Conservation (phyloP, 495 filamentous ascomycete species). For the Aspergillus asperescens region DNA sequence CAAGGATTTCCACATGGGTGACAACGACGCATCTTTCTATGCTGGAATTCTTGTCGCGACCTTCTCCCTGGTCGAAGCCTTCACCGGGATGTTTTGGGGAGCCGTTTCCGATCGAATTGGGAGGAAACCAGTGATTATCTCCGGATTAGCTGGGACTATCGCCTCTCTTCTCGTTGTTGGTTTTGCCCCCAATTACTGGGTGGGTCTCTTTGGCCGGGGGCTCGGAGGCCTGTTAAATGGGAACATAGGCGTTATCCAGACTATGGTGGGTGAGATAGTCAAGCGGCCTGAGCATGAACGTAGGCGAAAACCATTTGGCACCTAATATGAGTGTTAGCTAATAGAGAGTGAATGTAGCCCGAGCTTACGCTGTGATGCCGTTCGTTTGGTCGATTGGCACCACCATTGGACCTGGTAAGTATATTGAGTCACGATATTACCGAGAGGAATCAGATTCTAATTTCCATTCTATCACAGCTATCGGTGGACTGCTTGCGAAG, state of each 20-base stretch:
- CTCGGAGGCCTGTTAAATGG: slow-evolving; percentile 79
- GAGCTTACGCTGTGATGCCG: slow-evolving; percentile 78
- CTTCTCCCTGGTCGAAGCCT: slow-evolving; percentile 73
- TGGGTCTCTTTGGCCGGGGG: slow-evolving; percentile 67
- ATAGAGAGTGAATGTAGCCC: slow-evolving; percentile 42
- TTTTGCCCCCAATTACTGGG: slow-evolving; percentile 73
- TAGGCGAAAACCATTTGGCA: slow-evolving; percentile 35
- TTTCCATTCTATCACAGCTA: slow-evolving; percentile 37
- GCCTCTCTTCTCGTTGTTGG: slow-evolving; percentile 75
- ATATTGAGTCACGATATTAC: background rate
- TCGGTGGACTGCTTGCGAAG: slow-evolving; percentile 73
- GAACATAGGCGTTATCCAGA: slow-evolving; percentile 84
- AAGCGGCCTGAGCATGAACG: slow-evolving; percentile 76
- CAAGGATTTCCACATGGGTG: slow-evolving; percentile 64
- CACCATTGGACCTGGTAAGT: slow-evolving; percentile 65
- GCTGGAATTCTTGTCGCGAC: slow-evolving; percentile 81
- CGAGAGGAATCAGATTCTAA: slow-evolving; percentile 11
- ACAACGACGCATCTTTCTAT: slow-evolving; percentile 70
- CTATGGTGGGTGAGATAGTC: slow-evolving; percentile 85
- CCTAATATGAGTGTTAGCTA: background rate
- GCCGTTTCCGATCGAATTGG: slow-evolving; percentile 73
- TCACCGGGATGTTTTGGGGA: slow-evolving; percentile 84
- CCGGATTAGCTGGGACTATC: slow-evolving; percentile 76
- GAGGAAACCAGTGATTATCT: slow-evolving; percentile 74
- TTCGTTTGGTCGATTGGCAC: slow-evolving; percentile 86